These are phyloP conservation scores for Debaryomyces sp. DNA, from an alignment of 1,139 yeast species.

Conservation along the genomic window DNA sequence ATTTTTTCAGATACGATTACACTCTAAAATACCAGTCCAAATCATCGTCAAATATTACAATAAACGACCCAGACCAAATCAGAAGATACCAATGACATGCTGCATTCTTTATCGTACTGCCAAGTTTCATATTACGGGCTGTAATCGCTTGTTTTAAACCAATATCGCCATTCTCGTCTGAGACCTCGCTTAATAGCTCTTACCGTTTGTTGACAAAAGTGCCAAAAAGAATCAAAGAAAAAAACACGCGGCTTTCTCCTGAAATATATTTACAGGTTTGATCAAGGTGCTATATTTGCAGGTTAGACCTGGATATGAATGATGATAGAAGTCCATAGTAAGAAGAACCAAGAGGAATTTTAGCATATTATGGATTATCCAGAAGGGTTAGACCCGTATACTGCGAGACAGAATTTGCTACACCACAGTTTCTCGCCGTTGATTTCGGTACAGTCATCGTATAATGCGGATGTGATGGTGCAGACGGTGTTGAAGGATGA, in stretches of 20 bases:
- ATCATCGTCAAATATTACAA: neutral
- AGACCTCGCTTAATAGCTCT: neutral
- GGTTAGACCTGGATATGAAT: neutral
- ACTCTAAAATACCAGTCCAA: neutral
- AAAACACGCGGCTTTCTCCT: neutral
- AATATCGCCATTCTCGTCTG: neutral
- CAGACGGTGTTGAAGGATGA: slow-evolving; percentile 31
- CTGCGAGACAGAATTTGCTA: slow-evolving; percentile 45
- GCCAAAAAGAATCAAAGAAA: neutral
- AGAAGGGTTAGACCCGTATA: slow-evolving; percentile 43
- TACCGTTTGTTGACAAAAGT: slow-evolving; percentile 2
- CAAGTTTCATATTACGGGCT: neutral
- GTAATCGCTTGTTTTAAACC: neutral
- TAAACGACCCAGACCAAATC: neutral
- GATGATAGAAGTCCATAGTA: neutral
- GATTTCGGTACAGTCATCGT: slow-evolving; percentile 56
- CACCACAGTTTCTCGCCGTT: slow-evolving; percentile 61
- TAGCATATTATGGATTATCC: slow-evolving; percentile 30
- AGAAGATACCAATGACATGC: neutral
- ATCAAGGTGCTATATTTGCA: neutral
- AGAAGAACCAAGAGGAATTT: neutral
- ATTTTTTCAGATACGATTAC: neutral
- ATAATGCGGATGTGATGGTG: slow-evolving; percentile 51
- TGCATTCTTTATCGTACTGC: neutral
- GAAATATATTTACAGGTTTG: neutral